Evolutionary conservation across 73 alveolate species (phyloP), one percentile per base, ranked within the genome.

Genomic region (Durusdinium trenchii): DNA sequence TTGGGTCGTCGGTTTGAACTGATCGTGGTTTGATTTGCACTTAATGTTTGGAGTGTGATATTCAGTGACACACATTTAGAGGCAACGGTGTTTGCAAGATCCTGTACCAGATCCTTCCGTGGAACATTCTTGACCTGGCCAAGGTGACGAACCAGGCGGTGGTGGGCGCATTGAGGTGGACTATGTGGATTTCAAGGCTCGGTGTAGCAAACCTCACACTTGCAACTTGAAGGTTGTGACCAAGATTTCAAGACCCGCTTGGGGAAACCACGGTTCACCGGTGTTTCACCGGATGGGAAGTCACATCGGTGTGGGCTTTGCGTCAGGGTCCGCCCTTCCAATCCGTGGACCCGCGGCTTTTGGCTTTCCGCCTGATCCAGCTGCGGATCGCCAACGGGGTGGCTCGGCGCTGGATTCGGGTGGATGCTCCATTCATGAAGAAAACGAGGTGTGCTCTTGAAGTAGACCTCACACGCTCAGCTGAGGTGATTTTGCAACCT

Each of bases 351-450:
- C 4, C 52, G 28, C 96, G 96, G n/a, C 51, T 89, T 48, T 51
- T 89, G 85, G 96, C 96, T 45, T 89, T 89, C 52, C 96, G 96
- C 52, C 82, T 89, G 43, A 48, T 89, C 51, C 96, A 89, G 69
- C 86, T 89, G 52, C 96, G 96, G 86, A 43, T 89, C 51, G 96
- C 96, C 73, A 89, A 89, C 38, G 96, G 96, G 51, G 96, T 10
- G 47, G 18, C 61, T 9, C 50, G 86, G 43, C 50, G 1, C 54
- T 32, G n/a, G 18, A 12, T 60, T 2, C 3, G 73, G 73, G 73
- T 23, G 4, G 73, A 2, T 60, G 73, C 0, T 60, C 30, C 30
- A 23, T 60, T 60, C 30, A 1, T 23, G 73, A 32, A 32, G 73
- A 32, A 57, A 16, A 23, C 32, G 23, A 16, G 69, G 12, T 57